Evolutionary conservation across 129 eudicot species (phyloP), one percentile per base, ranked within the genome.

Genomic region (Escallonia herrerae): DNA sequence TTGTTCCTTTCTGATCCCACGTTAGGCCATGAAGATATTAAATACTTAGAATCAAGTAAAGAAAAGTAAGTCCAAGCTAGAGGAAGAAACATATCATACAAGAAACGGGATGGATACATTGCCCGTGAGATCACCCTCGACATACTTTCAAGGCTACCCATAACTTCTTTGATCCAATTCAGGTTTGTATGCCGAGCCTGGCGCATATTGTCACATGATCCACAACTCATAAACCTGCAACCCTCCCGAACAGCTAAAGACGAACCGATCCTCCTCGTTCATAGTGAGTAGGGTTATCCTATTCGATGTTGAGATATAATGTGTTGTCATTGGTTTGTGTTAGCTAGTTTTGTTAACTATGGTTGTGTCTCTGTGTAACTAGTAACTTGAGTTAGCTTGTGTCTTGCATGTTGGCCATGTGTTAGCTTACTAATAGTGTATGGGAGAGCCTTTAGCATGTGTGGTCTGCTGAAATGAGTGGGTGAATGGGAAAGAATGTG

Each of bases 111-210:
- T 85, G 15, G 65, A 76, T 12, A 59, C 15, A 37, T 66, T 82
- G 3, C 86, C 89, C 48, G 40, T 22, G 94, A 86, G 42, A 67
- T 82, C 5, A 66, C 76, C 58, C 67, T 83, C 1, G 89, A 86
- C 48, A 66, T 86, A 64, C 80, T 80, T 38, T 72, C 75, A 4
- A 78, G 95, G 46, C 78, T 86, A 0, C 82, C 86, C 15, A 62
- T 81, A 51, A 75, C 83, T 1, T 80, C 89, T 6, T 38, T 86
- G 13, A 67, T 86, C 40, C 84, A 76, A 59, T 83, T 76, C 82
- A 76, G 86, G 54, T 80, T 80, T 46, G 89, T 68, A 3, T 45
- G 77, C 70, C 65, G 64, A 64, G 69, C 78, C 11, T 86, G 83
- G 71, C 62, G 76, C 58, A 39, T 22, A 0, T 48, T 86, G 55